Conservation (phyloP, 305 asterid genomes). For the Solanum aculeatissimum region DNA sequence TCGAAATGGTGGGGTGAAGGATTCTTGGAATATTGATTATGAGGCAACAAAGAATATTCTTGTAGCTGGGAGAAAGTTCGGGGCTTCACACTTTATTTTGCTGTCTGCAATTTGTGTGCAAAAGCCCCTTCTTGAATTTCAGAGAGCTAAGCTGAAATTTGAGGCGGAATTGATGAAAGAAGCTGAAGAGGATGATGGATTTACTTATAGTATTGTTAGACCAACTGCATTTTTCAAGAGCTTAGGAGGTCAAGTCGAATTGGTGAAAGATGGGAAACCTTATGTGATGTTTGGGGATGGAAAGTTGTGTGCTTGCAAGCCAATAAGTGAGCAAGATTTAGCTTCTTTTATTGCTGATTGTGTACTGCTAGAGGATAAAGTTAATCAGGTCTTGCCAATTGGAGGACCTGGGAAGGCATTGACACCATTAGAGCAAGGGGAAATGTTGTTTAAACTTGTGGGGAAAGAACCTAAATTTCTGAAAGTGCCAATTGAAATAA, state of each 20-base stretch:
- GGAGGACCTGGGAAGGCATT: slow-evolving; percentile 90
- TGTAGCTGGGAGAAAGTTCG: slow-evolving; percentile 58
- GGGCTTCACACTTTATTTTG: slow-evolving; percentile 80
- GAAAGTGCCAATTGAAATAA: slow-evolving; percentile 76
- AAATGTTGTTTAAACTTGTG: slow-evolving; percentile 59
- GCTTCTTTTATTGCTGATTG: slow-evolving; percentile 77
- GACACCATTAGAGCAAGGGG: slow-evolving; percentile 95
- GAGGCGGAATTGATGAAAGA: slow-evolving; percentile 61
- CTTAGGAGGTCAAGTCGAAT: slow-evolving; percentile 84
- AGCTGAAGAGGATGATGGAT: slow-evolving; percentile 29
- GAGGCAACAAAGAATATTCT: slow-evolving; percentile 88
- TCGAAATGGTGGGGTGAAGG: slow-evolving; percentile 82
- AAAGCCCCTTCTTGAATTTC: slow-evolving; percentile 95
- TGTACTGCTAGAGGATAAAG: slow-evolving; percentile 40
- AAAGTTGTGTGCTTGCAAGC: slow-evolving; percentile 83
- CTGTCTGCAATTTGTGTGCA: slow-evolving; percentile 91
- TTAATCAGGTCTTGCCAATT: slow-evolving; percentile 55
- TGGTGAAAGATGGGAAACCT: slow-evolving; percentile 92
- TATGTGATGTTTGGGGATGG: slow-evolving; percentile 98
- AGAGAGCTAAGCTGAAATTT: slow-evolving; percentile 77
- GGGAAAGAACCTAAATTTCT: slow-evolving; percentile 70
- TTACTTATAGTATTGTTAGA: slow-evolving; percentile 78
- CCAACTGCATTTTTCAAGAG: slow-evolving; percentile 99
- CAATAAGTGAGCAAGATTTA: slow-evolving; percentile 76
- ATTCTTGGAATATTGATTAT: slow-evolving; percentile 88